Evolutionary conservation across 306 rosid species (phyloP).

Genomic region (Lagenaria siceraria): DNA sequence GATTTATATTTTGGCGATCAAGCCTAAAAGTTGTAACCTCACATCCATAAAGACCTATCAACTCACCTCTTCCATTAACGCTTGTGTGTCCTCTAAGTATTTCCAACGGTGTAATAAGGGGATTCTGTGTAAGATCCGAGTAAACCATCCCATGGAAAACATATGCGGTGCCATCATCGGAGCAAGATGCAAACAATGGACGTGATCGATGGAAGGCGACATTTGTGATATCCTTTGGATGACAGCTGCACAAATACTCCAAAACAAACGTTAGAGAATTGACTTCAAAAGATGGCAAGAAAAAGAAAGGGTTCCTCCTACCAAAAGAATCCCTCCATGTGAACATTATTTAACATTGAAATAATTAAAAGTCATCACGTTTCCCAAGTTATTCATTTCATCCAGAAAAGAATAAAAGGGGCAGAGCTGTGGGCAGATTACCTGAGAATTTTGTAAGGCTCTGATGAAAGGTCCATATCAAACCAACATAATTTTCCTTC

Average conservation of each 20-base stretch:
- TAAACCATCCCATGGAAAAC: constrained; percentile 93
- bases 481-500: constrained; percentile 97
- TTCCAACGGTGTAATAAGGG: constrained; percentile 79
- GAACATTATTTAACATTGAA: not conserved
- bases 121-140: constrained; percentile 82
- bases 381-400: not conserved
- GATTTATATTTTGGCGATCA: not conserved
- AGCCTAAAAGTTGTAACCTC: not conserved
- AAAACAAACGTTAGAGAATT: constrained; percentile 11
- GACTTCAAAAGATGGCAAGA: not conserved
- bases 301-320: not conserved
- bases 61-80: constrained; percentile 76
- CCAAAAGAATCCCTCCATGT: not conserved
- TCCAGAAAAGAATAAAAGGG: not conserved
- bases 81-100: constrained; percentile 67
- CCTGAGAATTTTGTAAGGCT: constrained; percentile 64
- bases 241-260: constrained; percentile 51
- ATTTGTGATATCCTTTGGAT: constrained; percentile 72
- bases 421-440: constrained; percentile 23
- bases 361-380: not conserved
- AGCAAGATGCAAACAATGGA: constrained; percentile 82
- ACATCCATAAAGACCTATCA: not conserved
- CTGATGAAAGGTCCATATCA: constrained; percentile 92
- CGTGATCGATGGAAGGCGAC: constrained; percentile 68
- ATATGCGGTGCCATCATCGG: constrained; percentile 80